These are phyloP conservation scores for Pichia sp. DNA, from an alignment of 1,139 yeast species.

Conservation along the genomic window DNA sequence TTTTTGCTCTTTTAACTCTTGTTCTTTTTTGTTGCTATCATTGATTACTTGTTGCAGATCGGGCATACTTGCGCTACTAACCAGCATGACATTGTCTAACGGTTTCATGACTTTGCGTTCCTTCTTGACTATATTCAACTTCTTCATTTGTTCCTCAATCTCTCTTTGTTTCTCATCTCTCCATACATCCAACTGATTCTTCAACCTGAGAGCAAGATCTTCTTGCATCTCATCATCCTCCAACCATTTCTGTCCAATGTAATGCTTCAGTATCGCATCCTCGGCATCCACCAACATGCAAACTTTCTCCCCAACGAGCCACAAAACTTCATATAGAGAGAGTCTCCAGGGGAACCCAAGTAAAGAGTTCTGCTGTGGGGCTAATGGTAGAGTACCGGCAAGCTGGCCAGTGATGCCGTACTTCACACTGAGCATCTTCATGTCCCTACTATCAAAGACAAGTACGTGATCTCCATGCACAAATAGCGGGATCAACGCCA, in stretches of 20 bases:
- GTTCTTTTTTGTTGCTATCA: conserved; percentile 2
- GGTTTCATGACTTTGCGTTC: conserved; percentile 2
- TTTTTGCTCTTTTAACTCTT: conserved; percentile 1
- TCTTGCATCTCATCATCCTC: conserved; percentile 5
- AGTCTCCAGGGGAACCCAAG: conserved; percentile 76
- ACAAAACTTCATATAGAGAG: conserved; percentile 64
- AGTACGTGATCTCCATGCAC: conserved; percentile 44
- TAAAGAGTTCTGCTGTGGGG: conserved; percentile 87
- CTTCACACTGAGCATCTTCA: conserved; percentile 43
- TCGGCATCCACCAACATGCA: conserved; percentile 30
- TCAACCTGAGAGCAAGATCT: conserved; percentile 5
- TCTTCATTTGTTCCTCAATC: conserved; percentile 12
- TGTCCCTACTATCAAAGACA: conserved; percentile 41
- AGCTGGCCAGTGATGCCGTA: conserved; percentile 65
- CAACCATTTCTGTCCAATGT: neutral
- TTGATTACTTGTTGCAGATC: conserved; percentile 11
- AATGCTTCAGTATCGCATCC: too few species aligned
- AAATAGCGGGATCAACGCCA: conserved; percentile 16
- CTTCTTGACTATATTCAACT: conserved; percentile 6
- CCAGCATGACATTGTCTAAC: conserved; percentile 4
- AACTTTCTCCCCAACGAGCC: conserved; percentile 44
- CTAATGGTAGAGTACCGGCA: conserved; percentile 74
- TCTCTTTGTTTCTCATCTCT: conserved; percentile 12
- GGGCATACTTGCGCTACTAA: conserved; percentile 12
- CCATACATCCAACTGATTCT: conserved; percentile 11